Evolutionary conservation across 2,329 filamentous ascomycete species (phyloP).

Genomic region (Ophiostoma fasciatum): DNA sequence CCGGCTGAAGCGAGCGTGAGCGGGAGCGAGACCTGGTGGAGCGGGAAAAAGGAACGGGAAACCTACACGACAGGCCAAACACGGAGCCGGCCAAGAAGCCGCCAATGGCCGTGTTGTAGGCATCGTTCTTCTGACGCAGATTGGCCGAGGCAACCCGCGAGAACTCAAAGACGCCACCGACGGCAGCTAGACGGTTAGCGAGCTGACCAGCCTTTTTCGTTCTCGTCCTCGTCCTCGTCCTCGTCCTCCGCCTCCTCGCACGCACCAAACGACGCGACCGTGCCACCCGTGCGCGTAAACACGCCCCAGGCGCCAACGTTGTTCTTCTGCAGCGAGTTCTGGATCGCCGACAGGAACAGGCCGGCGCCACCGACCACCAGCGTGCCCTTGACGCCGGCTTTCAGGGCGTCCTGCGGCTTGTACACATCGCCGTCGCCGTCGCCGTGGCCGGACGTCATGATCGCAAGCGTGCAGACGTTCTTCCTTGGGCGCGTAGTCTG

Average conservation of each 20-base stretch:
- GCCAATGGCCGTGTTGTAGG: slow-evolving; percentile 57
- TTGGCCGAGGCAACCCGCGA: slow-evolving; percentile 64
- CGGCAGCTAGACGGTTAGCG: slow-evolving; percentile 38
- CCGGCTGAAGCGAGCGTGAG: slow-evolving; percentile 28
- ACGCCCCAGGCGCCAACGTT: slow-evolving; percentile 72
- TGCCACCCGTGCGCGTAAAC: slow-evolving; percentile 63
- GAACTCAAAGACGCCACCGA: slow-evolving; percentile 67
- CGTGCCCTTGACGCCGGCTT: slow-evolving; percentile 36
- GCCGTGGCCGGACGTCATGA: slow-evolving; percentile 16
- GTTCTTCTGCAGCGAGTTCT: slow-evolving; percentile 72
- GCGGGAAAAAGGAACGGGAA: not conserved
- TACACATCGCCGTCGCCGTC: slow-evolving; percentile 17
- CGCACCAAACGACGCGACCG: slow-evolving; percentile 57
- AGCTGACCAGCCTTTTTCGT: not conserved
- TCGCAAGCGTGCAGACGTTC: too few species aligned
- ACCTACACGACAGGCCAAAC: slow-evolving; percentile 57
- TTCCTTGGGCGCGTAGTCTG: too few species aligned
- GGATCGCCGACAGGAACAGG: slow-evolving; percentile 40
- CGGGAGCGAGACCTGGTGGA: not conserved
- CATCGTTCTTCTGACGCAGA: slow-evolving; percentile 70
- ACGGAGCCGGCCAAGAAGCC: slow-evolving; percentile 63
- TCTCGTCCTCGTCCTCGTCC: slow-evolving; percentile 12
- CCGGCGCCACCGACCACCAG: slow-evolving; percentile 43
- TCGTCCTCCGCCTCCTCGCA: too few species aligned
- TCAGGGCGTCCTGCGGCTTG: slow-evolving; percentile 40